These are phyloP conservation scores for Parsonsia alboflavescens DNA, from an alignment of 257 asterid genomes.

Conservation along the genomic window DNA sequence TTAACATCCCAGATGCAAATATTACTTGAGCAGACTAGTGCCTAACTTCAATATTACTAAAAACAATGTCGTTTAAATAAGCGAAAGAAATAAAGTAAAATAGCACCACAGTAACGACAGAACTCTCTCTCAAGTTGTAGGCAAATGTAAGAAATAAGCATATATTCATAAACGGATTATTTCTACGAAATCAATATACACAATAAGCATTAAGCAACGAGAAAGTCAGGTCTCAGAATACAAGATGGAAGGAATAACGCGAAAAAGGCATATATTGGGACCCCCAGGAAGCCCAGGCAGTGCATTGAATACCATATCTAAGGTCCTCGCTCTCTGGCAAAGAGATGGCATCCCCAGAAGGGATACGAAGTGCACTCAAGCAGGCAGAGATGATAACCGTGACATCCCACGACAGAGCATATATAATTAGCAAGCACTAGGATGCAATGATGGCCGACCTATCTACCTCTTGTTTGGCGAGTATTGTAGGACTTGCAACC, in stretches of 20 bases:
- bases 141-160: no score
- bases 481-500: slow-evolving; percentile 67
- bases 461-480: slow-evolving; percentile 47
- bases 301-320: not conserved
- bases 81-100: no score
- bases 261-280: not conserved
- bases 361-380: no score
- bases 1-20: no score
- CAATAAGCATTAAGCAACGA: not conserved
- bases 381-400: not conserved
- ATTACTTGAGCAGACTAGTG: no score
- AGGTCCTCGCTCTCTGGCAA: not conserved
- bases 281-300: not conserved
- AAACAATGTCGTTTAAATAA: not conserved
- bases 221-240: not conserved
- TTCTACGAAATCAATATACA: not conserved
- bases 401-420: not conserved
- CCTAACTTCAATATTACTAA: not conserved
- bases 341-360: no score
- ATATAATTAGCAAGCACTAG: not conserved
- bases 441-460: not conserved
- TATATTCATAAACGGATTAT: no score
- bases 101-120: not conserved
- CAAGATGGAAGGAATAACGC: not conserved
- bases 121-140: not conserved